Evolutionary conservation across 345 rosid genomes (phyloP).

Genomic region (Heritiera fomes): DNA sequence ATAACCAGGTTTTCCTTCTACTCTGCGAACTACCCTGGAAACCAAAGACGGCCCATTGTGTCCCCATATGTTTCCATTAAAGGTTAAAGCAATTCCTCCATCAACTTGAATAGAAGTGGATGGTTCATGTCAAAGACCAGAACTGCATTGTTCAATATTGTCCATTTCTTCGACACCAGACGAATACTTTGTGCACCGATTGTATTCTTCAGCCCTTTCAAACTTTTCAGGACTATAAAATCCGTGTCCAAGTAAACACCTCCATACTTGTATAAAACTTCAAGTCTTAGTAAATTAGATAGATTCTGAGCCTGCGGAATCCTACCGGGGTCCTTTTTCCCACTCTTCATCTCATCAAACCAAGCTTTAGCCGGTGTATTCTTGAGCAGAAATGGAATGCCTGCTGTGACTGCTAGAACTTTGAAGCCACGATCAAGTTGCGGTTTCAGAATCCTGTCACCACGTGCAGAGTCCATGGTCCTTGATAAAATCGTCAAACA

Average conservation of each 20-base stretch:
- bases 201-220: constrained; percentile 51
- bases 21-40: constrained; percentile 56
- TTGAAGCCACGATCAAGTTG: constrained; percentile 48
- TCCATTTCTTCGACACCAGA: constrained; percentile 55
- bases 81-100: constrained; percentile 69
- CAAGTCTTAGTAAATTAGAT: constrained; percentile 69
- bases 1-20: constrained; percentile 37
- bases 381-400: constrained; percentile 53
- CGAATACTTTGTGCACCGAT: constrained; percentile 78
- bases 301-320: constrained; percentile 78
- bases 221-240: constrained; percentile 59
- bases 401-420: constrained; percentile 58
- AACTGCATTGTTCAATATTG: constrained; percentile 77
- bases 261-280: constrained; percentile 69
- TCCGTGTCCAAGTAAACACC: constrained; percentile 80
- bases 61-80: constrained; percentile 85
- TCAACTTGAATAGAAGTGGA: constrained; percentile 60
- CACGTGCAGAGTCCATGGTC: constrained; percentile 58
- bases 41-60: constrained; percentile 85
- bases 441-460: constrained; percentile 57
- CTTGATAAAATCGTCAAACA: constrained; percentile 72
- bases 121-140: constrained; percentile 65
- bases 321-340: constrained; percentile 71
- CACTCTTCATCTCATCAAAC: constrained; percentile 58
- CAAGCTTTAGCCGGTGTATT: constrained; percentile 72